Base-by-base conservation (phyloP, 140 eudicot genomes). In the Ambrosia hybrid region DNA sequence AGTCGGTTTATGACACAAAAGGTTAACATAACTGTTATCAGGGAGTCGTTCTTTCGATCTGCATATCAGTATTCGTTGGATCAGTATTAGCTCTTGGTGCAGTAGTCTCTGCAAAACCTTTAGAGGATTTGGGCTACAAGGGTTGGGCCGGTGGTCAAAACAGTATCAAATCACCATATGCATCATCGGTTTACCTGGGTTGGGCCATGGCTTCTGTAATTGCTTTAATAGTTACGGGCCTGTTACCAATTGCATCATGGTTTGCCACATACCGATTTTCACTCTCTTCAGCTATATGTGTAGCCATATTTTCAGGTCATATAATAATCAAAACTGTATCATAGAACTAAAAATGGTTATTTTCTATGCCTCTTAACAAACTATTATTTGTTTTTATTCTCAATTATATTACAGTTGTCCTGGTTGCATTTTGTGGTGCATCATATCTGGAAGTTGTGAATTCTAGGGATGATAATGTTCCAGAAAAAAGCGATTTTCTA, bases 161-260 rank as follows among this genome's bases (percentile, higher is more conserved):
- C 66, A 79, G 85, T 76, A 85, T 73, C 65, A 73, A 86, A 60
- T 94, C 97, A 64, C 97, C 97, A 30, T 94, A 94, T 72, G 96
- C 88, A 11, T 88, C 99, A 34, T 78, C 99, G 0, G 78, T 68
- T 52, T 94, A 90, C 74, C 78, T 94, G 36, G 99, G 97, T 34
- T 94, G 99, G 99, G 97, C 96, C 62, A 84, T 94, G 88, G 97
- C 99, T 74, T 84, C 91, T 65, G 85, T 87, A 62, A 83, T 94
- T 68, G 97, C 97, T 65, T 84, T 94, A 38, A 33, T 83, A 56
- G 94, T 88, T 71, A 90, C 96, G 1, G 99, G 99, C 38, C 88
- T 90, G 71, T 91, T 94, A 73, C 97, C 99, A 13, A 85, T 94
- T 56, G 84, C 86, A 45, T 94, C 99, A 36, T 94, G 99, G 99